Conservation (phyloP, 495 filamentous ascomycete species). For the Echria macrotheca region DNA sequence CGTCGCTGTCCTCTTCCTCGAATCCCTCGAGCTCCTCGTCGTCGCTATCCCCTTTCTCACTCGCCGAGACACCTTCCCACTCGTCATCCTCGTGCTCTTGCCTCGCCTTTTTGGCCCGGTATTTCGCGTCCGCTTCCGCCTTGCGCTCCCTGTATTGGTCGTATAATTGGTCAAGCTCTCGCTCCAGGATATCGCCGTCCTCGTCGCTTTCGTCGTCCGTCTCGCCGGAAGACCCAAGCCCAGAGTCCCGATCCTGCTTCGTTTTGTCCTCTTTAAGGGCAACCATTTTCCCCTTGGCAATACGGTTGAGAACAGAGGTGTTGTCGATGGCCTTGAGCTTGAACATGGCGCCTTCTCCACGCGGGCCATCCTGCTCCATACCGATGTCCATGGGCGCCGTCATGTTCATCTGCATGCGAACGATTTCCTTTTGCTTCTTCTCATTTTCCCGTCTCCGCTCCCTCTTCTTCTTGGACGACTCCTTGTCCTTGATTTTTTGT, state of each 20-base stretch:
- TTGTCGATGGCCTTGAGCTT: slow-evolving; percentile 73
- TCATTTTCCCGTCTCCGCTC: slow-evolving; percentile 81
- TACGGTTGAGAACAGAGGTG: slow-evolving; percentile 58
- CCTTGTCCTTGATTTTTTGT: slow-evolving; percentile 71
- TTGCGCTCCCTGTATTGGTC: slow-evolving; percentile 76
- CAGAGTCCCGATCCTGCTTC: slow-evolving; percentile 52
- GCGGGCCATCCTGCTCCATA: slow-evolving; percentile 77
- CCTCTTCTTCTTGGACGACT: slow-evolving; percentile 66
- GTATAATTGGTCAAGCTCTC: slow-evolving; percentile 81
- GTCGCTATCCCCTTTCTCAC: slow-evolving; percentile 52
- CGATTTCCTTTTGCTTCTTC: slow-evolving; percentile 80
- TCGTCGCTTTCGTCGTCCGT: slow-evolving; percentile 62
- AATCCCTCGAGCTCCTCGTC: slow-evolving; percentile 36
- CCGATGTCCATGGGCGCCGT: slow-evolving; percentile 92
- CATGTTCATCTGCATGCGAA: slow-evolving; percentile 96
- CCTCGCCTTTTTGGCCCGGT: slow-evolving; percentile 79
- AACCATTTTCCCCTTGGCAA: slow-evolving; percentile 74
- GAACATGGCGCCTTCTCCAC: slow-evolving; percentile 77
- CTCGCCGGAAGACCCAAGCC: slow-evolving; percentile 49
- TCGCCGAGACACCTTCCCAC: slow-evolving; percentile 84
- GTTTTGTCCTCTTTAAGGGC: slow-evolving; percentile 44
- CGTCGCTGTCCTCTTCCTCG: slow-evolving; percentile 50
- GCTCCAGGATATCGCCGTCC: slow-evolving; percentile 75
- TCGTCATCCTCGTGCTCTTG: slow-evolving; percentile 79
- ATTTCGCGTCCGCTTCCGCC: slow-evolving; percentile 74